phyloP scores from a whole-genome alignment of 1,284 basidiomycete species.

The Neonothopanus nambi region DNA sequence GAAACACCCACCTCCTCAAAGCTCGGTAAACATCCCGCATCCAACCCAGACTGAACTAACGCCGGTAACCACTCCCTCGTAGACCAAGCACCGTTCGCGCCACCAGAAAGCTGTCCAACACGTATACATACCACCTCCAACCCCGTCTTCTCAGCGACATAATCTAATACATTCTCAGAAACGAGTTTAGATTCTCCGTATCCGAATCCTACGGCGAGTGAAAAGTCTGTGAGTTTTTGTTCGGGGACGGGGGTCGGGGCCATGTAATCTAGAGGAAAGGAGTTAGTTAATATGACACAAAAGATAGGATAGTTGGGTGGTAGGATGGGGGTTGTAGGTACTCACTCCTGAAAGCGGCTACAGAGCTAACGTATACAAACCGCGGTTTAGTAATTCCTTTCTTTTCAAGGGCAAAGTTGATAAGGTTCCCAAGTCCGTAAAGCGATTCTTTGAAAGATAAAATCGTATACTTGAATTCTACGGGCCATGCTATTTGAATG shows the following conservation, averaged over 20 bases:
- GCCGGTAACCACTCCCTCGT: conserved; percentile 30
- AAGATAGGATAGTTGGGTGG: background rate
- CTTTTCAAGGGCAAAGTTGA: conserved; percentile 18
- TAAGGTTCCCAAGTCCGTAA: conserved; percentile 18
- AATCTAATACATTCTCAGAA: conserved; percentile 20
- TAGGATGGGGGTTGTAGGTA: background rate
- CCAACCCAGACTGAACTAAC: conserved; percentile 25
- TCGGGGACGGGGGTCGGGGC: background rate
- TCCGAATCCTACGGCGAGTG: conserved; percentile 11
- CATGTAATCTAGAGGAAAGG: background rate
- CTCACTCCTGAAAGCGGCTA: conserved; percentile 14
- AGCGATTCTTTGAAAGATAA: conserved; percentile 21
- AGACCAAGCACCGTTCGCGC: conserved; percentile 30
- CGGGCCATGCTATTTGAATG: conserved; percentile 24
- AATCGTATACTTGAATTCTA: conserved; percentile 25
- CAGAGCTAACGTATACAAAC: conserved; percentile 19
- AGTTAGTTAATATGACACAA: background rate
- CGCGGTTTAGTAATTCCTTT: conserved; percentile 2
- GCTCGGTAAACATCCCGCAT: conserved; percentile 27
- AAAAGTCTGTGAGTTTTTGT: background rate
- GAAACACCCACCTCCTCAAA: conserved; percentile 21
- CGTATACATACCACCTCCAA: conserved; percentile 2
- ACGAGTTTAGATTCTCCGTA: conserved; percentile 24
- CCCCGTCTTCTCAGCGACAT: background rate
- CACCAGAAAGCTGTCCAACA: conserved; percentile 25